phyloP scores from a whole-genome alignment of 176 grass and related monocot genomes.

The Pharus latifolius region DNA sequence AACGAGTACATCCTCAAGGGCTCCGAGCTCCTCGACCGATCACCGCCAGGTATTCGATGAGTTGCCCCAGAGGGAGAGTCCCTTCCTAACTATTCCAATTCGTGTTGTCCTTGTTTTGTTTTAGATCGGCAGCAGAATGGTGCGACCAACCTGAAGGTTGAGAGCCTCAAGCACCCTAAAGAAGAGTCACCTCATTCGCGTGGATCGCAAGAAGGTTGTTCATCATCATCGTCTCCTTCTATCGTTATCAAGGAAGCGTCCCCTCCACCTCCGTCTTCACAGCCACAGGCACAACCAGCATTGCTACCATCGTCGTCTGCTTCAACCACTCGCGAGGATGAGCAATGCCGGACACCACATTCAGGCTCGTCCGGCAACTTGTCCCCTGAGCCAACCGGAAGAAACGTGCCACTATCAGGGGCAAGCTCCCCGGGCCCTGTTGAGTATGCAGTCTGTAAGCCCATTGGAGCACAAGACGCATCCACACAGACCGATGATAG shows the following conservation, averaged over 20 bases:
- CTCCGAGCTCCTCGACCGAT: slow-evolving; percentile 59
- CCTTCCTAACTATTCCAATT: neutral
- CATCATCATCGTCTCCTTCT: slow-evolving; percentile 22
- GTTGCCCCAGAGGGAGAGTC: neutral
- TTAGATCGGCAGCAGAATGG: slow-evolving; percentile 38
- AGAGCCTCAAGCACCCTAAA: slow-evolving; percentile 25
- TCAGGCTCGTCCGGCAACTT: slow-evolving; percentile 41
- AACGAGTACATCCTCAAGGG: slow-evolving; percentile 88
- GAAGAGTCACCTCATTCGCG: slow-evolving; percentile 37
- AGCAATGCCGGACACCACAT: slow-evolving; percentile 15
- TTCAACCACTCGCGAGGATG: slow-evolving; percentile 36
- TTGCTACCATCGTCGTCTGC: slow-evolving; percentile 5
- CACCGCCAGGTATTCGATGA: slow-evolving; percentile 20
- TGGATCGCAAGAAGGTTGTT: slow-evolving; percentile 41
- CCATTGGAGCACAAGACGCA: slow-evolving; percentile 53
- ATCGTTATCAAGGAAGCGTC: slow-evolving; percentile 25
- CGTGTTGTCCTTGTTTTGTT: neutral
- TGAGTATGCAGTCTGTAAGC: slow-evolving; percentile 62
- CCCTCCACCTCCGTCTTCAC: slow-evolving; percentile 3
- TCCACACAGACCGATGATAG: slow-evolving; percentile 78
- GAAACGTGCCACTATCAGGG: slow-evolving; percentile 32
- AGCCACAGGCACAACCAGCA: slow-evolving; percentile 1
- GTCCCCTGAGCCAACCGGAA: slow-evolving; percentile 24
- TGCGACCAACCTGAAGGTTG: slow-evolving; percentile 12
- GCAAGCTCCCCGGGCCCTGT: slow-evolving; percentile 38